Evolutionary conservation across 441 rosid genomes (phyloP).

Genomic region (Adansonia rubrostipa): DNA sequence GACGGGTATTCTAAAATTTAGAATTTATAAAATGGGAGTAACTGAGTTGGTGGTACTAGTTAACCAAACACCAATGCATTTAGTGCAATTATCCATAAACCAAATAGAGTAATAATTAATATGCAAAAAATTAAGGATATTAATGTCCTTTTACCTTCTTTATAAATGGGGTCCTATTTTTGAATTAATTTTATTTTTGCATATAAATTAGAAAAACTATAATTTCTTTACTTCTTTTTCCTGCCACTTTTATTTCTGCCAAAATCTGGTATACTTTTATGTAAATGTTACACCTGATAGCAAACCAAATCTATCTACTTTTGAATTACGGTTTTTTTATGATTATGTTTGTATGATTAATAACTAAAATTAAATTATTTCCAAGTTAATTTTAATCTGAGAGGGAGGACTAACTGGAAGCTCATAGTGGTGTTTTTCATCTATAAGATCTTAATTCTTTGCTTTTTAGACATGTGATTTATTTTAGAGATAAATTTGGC

Average conservation of each 20-base stretch:
- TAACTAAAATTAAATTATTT: background rate
- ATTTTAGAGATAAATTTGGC: background rate
- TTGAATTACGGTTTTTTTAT: background rate
- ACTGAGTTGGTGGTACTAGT: background rate
- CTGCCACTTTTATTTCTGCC: background rate
- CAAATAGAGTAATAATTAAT: background rate
- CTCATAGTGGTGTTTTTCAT: background rate
- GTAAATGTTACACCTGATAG: background rate
- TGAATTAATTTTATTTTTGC: background rate
- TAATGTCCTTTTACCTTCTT: constrained; percentile 1
- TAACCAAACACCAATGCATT: background rate
- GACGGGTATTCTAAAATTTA: background rate
- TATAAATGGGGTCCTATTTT: background rate
- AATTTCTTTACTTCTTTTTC: background rate
- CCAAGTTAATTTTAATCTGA: background rate
- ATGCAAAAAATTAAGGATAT: background rate
- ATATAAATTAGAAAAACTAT: background rate
- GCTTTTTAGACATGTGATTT: background rate
- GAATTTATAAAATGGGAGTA: background rate
- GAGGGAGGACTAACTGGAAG: background rate
- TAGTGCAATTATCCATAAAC: background rate
- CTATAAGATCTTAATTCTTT: background rate
- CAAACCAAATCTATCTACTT: background rate
- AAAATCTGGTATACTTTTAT: background rate
- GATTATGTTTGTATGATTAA: background rate